phyloP scores from a whole-genome alignment of 2,329 filamentous ascomycete genomes.

The Dothidotthia symphoricarpi region DNA sequence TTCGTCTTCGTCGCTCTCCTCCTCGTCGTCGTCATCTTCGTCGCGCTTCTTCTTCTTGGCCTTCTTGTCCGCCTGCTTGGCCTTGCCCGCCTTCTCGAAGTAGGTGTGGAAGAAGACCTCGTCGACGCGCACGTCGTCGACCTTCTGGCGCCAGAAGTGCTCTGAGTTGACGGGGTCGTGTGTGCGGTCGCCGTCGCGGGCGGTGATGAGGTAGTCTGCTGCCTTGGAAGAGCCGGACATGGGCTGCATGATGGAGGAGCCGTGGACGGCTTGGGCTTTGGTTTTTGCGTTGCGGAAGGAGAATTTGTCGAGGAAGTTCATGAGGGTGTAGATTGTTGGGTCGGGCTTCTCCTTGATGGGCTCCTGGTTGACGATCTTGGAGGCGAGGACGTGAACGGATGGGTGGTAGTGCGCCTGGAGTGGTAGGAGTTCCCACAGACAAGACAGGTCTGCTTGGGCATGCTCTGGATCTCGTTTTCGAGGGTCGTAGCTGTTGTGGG shows the following conservation, averaged over 20 bases:
- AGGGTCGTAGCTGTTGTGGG: constrained; percentile 65
- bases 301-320: constrained; percentile 95
- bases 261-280: constrained; percentile 59
- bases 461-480: constrained; percentile 89
- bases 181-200: constrained; percentile 58
- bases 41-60: constrained; percentile 51
- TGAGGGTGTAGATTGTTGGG: constrained; percentile 82
- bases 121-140: constrained; percentile 82
- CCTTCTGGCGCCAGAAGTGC: constrained; percentile 86
- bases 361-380: constrained; percentile 65
- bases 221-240: constrained; percentile 63
- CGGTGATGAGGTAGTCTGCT: constrained; percentile 60
- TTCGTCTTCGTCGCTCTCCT: constrained; percentile 69
- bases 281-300: constrained; percentile 94
- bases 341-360: constrained; percentile 84
- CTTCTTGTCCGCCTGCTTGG: constrained; percentile 57
- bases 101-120: constrained; percentile 99
- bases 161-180: constrained; percentile 77
- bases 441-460: constrained; percentile 87
- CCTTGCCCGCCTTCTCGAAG: constrained; percentile 67
- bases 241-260: constrained; percentile 95
- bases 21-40: constrained; percentile 42
- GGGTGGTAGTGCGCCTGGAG: constrained; percentile 85
- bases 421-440: constrained; percentile 88
- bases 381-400: constrained; percentile 81